phyloP scores from a whole-genome alignment of 176 grass and related monocot genomes.

The Musa beccarii region DNA sequence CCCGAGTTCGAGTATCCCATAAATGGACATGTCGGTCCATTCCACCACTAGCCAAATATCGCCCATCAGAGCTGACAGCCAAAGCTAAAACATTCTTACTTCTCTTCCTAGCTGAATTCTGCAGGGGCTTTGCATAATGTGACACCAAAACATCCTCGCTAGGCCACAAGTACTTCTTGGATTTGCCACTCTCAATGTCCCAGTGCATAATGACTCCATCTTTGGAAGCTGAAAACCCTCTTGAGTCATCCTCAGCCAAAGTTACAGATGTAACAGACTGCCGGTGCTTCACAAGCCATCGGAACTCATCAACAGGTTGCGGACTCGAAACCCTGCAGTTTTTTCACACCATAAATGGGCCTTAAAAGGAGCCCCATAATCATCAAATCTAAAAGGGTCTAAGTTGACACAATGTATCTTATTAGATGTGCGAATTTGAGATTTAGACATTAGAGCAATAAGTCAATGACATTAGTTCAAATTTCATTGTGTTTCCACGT shows the following conservation, averaged over 20 bases:
- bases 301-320: conserved; percentile 42
- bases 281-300: conserved; percentile 54
- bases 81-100: conserved; percentile 56
- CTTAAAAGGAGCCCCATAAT: background rate
- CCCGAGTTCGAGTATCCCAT: conserved; percentile 70
- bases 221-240: conserved; percentile 82
- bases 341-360: conserved; percentile 5
- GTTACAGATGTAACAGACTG: conserved; percentile 60
- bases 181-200: conserved; percentile 70
- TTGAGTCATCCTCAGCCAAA: conserved; percentile 56
- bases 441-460: background rate
- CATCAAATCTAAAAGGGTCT: background rate
- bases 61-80: conserved; percentile 67
- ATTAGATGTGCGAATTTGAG: background rate
- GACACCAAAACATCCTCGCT: conserved; percentile 57
- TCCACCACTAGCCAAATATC: conserved; percentile 66
- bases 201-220: conserved; percentile 66
- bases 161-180: conserved; percentile 75
- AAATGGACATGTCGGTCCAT: conserved; percentile 76
- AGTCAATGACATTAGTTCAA: no score
- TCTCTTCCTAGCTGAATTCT: conserved; percentile 48
- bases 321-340: conserved; percentile 50
- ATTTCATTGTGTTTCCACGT: no score
- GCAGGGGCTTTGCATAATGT: conserved; percentile 59
- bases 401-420: background rate